Evolutionary conservation across 2,329 filamentous ascomycete species (phyloP), one percentile per base, ranked within the genome.

Genomic region (Talaromyces sp.): DNA sequence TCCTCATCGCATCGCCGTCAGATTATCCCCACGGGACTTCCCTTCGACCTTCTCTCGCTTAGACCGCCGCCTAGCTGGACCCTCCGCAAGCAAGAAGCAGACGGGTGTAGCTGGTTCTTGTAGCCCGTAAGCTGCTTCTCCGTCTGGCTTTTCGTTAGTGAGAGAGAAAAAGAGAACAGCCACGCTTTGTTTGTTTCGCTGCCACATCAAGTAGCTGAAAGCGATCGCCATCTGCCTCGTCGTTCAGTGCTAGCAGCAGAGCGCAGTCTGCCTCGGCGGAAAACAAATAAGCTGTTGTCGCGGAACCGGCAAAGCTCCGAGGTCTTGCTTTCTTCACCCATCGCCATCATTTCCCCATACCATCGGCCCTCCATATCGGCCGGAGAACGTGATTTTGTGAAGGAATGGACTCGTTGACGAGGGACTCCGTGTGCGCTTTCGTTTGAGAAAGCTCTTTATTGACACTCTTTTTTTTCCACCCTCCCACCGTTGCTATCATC

Each of bases 341-440:
- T 28, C 27, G 10, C 18, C 50, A 16, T 8, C 50, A 4, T 52
- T n/a, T 10, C 27, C 27, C 47, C 47, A 27, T 12, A 8, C 23
- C 47, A 28, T 51, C 50, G 12, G 31, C 31, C 27, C 50, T 30
- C 12, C 50, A n/a, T n/a, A 31, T 27, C 50, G 28, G 12, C 28
- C 28, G 12, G 50, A 12, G 23, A 53, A 53, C 50, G 28, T 14
- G 27, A 31, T 53, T 23, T 28, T 3, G 28, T 23, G 50, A 27
- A 59, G 61, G 61, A 27, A 62, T 62, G 61, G 61, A 60, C 58
- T 27, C 42, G 50, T 44, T 42, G 61, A 31, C 36, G 27, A 56
- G 54, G 14, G 12, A 30, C 34, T 14, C 18, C 30, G 40, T 59
- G 57, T 59, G 57, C 61, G 57, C 60, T 52, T 58, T n/a, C 51